Percentiles rank a stretch among this genome's conserved stretches.
phyloP scores from a whole-genome alignment of 2,329 filamentous ascomycete species.

The Aureobasidium sp. region DNA sequence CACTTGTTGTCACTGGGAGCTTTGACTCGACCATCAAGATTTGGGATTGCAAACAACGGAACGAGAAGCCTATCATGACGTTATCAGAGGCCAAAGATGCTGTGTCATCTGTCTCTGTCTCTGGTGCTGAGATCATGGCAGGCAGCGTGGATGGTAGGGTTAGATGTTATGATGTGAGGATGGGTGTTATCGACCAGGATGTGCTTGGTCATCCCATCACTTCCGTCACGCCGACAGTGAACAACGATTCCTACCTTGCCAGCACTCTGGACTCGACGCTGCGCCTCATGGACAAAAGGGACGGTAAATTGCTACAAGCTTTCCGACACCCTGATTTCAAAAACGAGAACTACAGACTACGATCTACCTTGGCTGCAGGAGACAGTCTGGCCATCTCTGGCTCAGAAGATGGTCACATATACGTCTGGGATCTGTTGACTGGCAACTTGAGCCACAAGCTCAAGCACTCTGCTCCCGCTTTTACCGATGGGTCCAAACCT shows the following conservation, averaged over 20 bases:
- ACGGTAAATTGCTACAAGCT: slow-evolving; percentile 64
- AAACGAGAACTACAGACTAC: slow-evolving; percentile 67
- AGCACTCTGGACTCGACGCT: slow-evolving; percentile 69
- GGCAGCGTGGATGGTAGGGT: slow-evolving; percentile 82
- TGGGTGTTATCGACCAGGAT: slow-evolving; percentile 64
- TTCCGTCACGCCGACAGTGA: slow-evolving; percentile 61
- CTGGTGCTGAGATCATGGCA: slow-evolving; percentile 52
- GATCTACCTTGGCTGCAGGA: slow-evolving; percentile 65
- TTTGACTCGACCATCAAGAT: slow-evolving; percentile 70
- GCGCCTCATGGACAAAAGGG: slow-evolving; percentile 71
- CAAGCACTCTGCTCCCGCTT: slow-evolving; percentile 30
- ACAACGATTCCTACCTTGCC: slow-evolving; percentile 68
- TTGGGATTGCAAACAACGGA: slow-evolving; percentile 59
- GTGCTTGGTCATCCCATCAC: slow-evolving; percentile 68
- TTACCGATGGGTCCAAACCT: slow-evolving; percentile 24
- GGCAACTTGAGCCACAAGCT: slow-evolving; percentile 62
- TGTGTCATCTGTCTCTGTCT: slow-evolving; percentile 42
- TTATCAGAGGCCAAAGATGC: slow-evolving; percentile 67
- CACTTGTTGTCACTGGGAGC: slow-evolving; percentile 63
- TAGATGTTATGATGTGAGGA: slow-evolving; percentile 73
- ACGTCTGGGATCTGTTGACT: slow-evolving; percentile 78
- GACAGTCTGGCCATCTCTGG: slow-evolving; percentile 76
- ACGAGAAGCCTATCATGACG: slow-evolving; percentile 61
- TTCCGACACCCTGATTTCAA: slow-evolving; percentile 54
- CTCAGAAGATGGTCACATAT: slow-evolving; percentile 67